These are phyloP conservation scores for Phaeosphaeria sp. DNA, from an alignment of 2,329 filamentous ascomycete genomes.

Conservation along the genomic window DNA sequence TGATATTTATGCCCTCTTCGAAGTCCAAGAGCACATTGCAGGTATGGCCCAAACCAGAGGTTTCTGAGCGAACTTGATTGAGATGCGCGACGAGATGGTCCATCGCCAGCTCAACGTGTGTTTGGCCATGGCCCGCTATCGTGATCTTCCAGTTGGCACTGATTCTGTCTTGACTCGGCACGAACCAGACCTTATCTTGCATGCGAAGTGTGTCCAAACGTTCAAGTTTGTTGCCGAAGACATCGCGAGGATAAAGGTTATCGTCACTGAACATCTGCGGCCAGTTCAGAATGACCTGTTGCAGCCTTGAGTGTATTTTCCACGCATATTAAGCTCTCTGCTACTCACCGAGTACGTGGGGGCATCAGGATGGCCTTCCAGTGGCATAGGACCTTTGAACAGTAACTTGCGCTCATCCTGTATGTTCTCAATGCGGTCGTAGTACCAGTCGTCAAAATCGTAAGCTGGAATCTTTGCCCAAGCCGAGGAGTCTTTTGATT, in stretches of 20 bases:
- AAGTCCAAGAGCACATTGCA: constrained; percentile 36
- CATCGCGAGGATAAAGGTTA: constrained; percentile 26
- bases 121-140: constrained; percentile 23
- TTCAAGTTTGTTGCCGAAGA: constrained; percentile 37
- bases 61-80: constrained; percentile 21
- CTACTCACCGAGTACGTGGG: constrained; percentile 8
- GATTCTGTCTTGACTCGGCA: constrained; percentile 9
- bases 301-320: too few relatives aligned
- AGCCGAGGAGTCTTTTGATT: constrained; percentile 25
- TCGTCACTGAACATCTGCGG: constrained; percentile 24
- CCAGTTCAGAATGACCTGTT: constrained; percentile 34
- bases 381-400: constrained; percentile 27
- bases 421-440: constrained; percentile 19
- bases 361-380: constrained; percentile 9
- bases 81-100: constrained; percentile 28
- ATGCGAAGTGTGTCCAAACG: constrained; percentile 34
- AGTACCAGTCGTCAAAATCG: constrained; percentile 30
- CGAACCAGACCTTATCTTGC: constrained; percentile 37
- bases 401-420: constrained; percentile 23
- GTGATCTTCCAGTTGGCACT: constrained; percentile 23
- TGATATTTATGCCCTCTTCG: constrained; percentile 28
- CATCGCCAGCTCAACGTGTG: constrained; percentile 26
- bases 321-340: too few relatives aligned
- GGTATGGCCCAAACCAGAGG: constrained; percentile 11
- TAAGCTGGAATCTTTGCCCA: constrained; percentile 40